phyloP scores from a whole-genome alignment of 768 basidiomycete genomes.

The Cyathus striatus region DNA sequence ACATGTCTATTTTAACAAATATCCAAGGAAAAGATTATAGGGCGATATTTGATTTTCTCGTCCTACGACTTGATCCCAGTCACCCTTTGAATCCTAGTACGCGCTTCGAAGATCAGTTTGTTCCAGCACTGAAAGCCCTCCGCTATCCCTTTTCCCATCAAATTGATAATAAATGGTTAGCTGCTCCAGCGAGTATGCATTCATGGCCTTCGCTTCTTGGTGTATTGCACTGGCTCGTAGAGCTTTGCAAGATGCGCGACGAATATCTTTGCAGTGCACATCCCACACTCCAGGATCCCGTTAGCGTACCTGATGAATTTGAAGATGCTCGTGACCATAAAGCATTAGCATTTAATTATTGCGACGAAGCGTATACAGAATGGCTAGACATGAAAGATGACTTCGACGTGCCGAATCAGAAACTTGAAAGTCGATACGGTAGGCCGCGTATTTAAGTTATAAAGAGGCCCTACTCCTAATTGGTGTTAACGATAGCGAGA shows the following conservation, averaged over 20 bases:
- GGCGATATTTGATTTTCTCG: constrained; percentile 75
- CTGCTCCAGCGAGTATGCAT: constrained; percentile 84
- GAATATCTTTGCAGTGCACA: constrained; percentile 59
- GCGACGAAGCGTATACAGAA: constrained; percentile 56
- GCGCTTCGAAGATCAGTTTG: constrained; percentile 79
- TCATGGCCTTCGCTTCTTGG: constrained; percentile 90
- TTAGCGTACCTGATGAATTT: constrained; percentile 67
- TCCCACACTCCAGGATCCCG: constrained; percentile 60
- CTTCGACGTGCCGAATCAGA: constrained; percentile 64
- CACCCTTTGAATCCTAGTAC: constrained; percentile 47
- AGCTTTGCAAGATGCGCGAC: constrained; percentile 54
- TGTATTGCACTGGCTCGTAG: constrained; percentile 89
- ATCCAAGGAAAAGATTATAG: constrained; percentile 88
- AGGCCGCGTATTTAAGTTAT: too few relatives aligned
- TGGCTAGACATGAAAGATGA: constrained; percentile 68
- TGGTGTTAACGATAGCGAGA: constrained; percentile 43
- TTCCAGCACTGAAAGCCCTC: constrained; percentile 66
- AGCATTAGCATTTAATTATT: constrained; percentile 75
- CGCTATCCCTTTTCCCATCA: constrained; percentile 78
- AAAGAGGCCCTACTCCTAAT: constrained; percentile 4
- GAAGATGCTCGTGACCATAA: constrained; percentile 69
- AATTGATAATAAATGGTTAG: constrained; percentile 83
- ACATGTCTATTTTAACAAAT: constrained; percentile 61
- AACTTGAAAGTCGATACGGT: constrained; percentile 78
- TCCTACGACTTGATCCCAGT: constrained; percentile 64